A percentile compares a stretch with the other conserved stretches of the same genome.
phyloP scores from a whole-genome alignment of 768 basidiomycete species.

The Lactifluus volemus region DNA sequence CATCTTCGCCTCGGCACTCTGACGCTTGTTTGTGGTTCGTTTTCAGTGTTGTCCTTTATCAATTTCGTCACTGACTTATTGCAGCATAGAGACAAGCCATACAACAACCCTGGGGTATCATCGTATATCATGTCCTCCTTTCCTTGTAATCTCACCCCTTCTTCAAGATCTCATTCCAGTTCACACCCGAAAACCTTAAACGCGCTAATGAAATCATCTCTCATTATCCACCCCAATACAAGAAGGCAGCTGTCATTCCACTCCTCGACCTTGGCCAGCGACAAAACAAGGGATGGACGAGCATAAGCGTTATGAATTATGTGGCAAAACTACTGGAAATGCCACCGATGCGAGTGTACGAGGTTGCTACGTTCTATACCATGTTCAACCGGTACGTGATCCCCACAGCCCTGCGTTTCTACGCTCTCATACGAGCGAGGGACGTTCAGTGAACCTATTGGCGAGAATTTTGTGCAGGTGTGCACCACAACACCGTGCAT shows the following conservation, averaged over 20 bases:
- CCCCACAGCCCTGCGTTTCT: neutral
- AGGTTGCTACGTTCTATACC: constrained; percentile 99
- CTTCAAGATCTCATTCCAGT: constrained; percentile 80
- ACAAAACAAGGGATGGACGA: constrained; percentile 98
- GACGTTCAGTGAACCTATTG: constrained; percentile 74
- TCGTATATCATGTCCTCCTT: neutral
- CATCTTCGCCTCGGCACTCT: constrained; percentile 44
- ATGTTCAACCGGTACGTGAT: constrained; percentile 93
- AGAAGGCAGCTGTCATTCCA: constrained; percentile 97
- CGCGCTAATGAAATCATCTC: constrained; percentile 84
- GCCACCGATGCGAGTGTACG: constrained; percentile 98
- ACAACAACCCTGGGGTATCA: constrained; percentile 85
- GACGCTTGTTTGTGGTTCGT: constrained; percentile 87
- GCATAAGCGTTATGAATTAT: constrained; percentile 98
- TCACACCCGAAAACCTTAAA: constrained; percentile 73
- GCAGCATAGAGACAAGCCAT: constrained; percentile 89
- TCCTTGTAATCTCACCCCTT: neutral
- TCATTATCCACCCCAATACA: constrained; percentile 94
- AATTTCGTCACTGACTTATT: constrained; percentile 15
- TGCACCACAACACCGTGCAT: constrained; percentile 99
- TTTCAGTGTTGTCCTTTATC: constrained; percentile 3
- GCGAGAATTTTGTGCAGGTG: constrained; percentile 90
- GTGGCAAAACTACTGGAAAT: constrained; percentile 89
- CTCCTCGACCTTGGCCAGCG: constrained; percentile 93
- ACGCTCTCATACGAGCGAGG: neutral